phyloP scores from a whole-genome alignment of 106 monocot genomes.

The Cymbidium sinense region DNA sequence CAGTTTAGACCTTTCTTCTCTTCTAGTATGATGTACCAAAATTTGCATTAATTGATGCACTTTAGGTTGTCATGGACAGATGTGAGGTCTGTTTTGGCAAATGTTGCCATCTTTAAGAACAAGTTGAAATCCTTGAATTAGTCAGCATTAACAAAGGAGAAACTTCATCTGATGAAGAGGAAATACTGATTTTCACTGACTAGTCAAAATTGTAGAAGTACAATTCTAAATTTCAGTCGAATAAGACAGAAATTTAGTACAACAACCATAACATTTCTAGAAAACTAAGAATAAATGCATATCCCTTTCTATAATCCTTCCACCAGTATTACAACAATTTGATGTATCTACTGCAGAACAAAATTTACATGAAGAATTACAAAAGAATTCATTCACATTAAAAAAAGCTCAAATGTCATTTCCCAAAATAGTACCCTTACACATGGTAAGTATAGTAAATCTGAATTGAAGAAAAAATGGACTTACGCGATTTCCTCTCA shows the following conservation, averaged over 20 bases:
- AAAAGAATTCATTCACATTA: background rate
- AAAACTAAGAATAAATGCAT: too few species aligned
- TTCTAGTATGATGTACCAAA: background rate
- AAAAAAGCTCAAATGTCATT: background rate
- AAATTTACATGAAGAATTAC: background rate
- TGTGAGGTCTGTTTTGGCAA: background rate
- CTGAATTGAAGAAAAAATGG: background rate
- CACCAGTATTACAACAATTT: background rate
- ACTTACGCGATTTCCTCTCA: slow-evolving; percentile 11
- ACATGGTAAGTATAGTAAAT: background rate
- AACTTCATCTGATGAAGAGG: too few species aligned
- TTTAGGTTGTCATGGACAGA: background rate
- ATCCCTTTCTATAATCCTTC: too few species aligned
- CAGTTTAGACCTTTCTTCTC: background rate
- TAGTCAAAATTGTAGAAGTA: background rate
- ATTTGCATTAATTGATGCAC: background rate
- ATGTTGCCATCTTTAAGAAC: background rate
- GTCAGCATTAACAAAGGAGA: too few species aligned
- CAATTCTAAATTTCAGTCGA: background rate
- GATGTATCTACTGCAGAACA: background rate
- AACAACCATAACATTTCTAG: too few species aligned
- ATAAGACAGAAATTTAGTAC: too few species aligned
- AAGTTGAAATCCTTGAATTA: too few species aligned
- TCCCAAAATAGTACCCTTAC: background rate
- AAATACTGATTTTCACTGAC: background rate